Evolutionary conservation across 2,329 filamentous ascomycete genomes (phyloP), one percentile per base, ranked within the genome.

Genomic region (Akanthomyces muscarius): DNA sequence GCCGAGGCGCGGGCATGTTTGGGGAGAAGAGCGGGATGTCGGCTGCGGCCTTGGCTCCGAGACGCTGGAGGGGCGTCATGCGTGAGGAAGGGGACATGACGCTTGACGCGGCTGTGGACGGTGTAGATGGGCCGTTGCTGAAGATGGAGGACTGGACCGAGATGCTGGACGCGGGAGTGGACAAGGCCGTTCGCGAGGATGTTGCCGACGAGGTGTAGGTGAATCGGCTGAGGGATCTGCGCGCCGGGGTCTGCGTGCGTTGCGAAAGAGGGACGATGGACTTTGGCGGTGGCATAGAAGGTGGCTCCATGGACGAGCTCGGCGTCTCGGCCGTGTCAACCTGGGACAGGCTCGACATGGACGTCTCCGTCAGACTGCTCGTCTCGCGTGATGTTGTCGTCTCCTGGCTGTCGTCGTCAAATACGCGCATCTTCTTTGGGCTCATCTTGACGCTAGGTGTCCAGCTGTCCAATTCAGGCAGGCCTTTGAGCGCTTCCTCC

Each of bases 391-490:
- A 59, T 42, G 33, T 7, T 36, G 38, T 30, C 14, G n/a, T 53
- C 11, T 67, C 66, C 57, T 72, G 71, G 6, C 68, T 71, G 14
- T 75, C 73, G 53, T 83, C 79, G 28, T 78, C 76, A 63, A 82
- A 85, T 6, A 85, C 77, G 3, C 73, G 68, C 21, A 81, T 73
- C 1, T 75, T 69, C 64, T 74, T 77, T 50, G 69, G 36, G 18
- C n/a, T 72, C 0, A 71, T 66, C 64, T 78, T 80, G 6, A 67
- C 53, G 25, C 66, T 63, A 7, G 74, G 69, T 51, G 76, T 73
- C 82, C 82, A 84, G 13, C 74, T 76, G n/a, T 79, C 78, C 45
- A 81, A 71, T 52, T 86, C 83, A 1, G 83, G 82, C 13, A 87
- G 70, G 23, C 76, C 77, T 30, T 75, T 71, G 23, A 86, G 73